Base-by-base conservation (phyloP, 345 rosid genomes). In the Murraya paniculata region DNA sequence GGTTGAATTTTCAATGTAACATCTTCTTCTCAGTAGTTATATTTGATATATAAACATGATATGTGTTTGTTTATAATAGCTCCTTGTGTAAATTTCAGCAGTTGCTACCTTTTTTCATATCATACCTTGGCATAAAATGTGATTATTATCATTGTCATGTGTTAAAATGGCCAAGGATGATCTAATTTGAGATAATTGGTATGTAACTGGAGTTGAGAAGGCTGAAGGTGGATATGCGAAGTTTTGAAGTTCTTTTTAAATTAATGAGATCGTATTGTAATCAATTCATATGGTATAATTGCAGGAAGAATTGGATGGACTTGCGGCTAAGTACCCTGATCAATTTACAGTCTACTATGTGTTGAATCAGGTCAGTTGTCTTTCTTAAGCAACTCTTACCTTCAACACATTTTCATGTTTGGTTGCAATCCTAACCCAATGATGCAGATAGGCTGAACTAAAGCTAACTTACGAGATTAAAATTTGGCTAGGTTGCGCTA, bases 251-350 rank as follows among this genome's bases (percentile, higher is more conserved):
- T 53, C 45, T 53, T 53, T 56, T 27, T 45, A 9, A 4, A 25
- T 27, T 69, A 21, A 35, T 56, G 59, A 35, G 55, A 41, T 39
- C 50, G 9, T 6, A 68, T 38, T n/a, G 57, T 73, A 68, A 48
- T 50, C 16, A 38, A 38, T 79, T 62, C 13, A 45, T 66, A 6
- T 58, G 39, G 55, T 73, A 22, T 70, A 36, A 76, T 75, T 81
- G 58, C 91, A 96, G 99, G 92, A 90, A 80, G 98, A 96, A 82
- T 82, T 96, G 85, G 98, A 96, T 55, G 72, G 82, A 84, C 91
- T 96, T 85, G 87, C 93, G 6, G 50, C 90, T 11, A 84, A 72
- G 33, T 90, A 92, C 79, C 90, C 98, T 0, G 89, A 84, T 64
- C 91, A 88, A 74, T 94, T 92, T 86, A 85, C 88, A 56, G 71